phyloP scores from a whole-genome alignment of 495 filamentous ascomycete genomes.

The Lophium mytilinum region DNA sequence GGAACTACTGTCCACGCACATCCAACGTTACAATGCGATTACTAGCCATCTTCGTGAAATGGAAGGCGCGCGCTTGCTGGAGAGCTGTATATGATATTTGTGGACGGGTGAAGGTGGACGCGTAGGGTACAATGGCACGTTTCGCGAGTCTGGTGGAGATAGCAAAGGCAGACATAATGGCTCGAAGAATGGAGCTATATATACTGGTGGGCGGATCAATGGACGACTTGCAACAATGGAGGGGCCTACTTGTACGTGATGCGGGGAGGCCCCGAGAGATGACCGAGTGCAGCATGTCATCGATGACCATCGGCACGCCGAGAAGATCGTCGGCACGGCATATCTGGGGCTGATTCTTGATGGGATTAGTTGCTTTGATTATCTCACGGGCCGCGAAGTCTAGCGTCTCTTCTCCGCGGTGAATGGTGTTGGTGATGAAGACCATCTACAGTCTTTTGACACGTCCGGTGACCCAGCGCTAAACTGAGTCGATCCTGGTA shows the following conservation, averaged over 20 bases:
- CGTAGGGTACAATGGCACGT: conserved; percentile 16
- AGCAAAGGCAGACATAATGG: conserved; percentile 17
- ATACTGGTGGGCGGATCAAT: neutral
- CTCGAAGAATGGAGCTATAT: neutral
- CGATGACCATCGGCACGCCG: neutral
- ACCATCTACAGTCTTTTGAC: no score
- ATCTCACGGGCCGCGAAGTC: neutral
- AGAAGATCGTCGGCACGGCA: neutral
- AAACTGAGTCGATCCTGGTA: no score
- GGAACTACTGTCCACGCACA: conserved; percentile 6
- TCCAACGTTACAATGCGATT: conserved; percentile 24
- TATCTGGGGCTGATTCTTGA: neutral
- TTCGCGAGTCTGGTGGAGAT: conserved; percentile 17
- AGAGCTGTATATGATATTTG: conserved; percentile 6
- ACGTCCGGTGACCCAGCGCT: no score
- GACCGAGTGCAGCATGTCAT: conserved; percentile 6
- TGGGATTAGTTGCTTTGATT: neutral
- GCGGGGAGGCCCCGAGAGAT: conserved; percentile 15
- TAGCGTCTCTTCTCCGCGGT: no score
- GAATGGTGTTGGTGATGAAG: no score
- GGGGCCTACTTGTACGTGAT: neutral
- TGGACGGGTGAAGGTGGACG: conserved; percentile 6
- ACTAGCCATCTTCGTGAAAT: conserved; percentile 17
- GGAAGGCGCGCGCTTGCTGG: conserved; percentile 2
- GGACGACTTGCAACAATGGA: neutral